Evolutionary conservation across 2,329 filamentous ascomycete species (phyloP).

Genomic region (Madurella fahalii): DNA sequence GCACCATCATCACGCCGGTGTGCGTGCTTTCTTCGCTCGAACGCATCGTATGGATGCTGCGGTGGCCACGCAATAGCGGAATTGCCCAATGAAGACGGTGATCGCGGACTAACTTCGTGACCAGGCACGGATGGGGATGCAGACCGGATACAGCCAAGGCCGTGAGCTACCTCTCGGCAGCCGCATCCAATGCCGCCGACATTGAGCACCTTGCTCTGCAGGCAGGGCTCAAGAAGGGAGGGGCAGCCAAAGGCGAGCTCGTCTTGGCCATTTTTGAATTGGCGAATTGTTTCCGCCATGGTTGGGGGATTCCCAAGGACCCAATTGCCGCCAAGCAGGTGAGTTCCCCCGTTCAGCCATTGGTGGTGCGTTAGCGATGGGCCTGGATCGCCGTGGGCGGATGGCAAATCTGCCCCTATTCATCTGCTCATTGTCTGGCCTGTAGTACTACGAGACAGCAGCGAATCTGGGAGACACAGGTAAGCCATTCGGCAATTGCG

Average conservation of each 20-base stretch:
- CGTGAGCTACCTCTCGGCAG: constrained; percentile 79
- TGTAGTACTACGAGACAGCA: constrained; percentile 92
- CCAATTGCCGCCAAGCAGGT: constrained; percentile 75
- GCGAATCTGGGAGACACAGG: constrained; percentile 90
- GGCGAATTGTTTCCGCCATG: constrained; percentile 87
- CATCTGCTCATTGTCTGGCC: constrained; percentile 3
- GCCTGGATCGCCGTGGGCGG: too few species aligned
- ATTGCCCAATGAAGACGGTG: constrained; percentile 19
- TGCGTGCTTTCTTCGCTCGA: background rate
- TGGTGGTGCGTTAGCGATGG: background rate
- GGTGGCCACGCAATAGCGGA: constrained; percentile 11
- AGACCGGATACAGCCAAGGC: constrained; percentile 86
- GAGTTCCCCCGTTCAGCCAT: constrained; percentile 27
- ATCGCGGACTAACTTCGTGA: constrained; percentile 43
- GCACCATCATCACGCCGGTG: constrained; percentile 8
- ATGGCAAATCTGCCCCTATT: background rate
- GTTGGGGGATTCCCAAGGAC: constrained; percentile 88
- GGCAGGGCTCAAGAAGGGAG: constrained; percentile 87
- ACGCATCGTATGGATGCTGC: constrained; percentile 15
- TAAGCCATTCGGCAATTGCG: constrained; percentile 34
- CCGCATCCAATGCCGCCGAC: constrained; percentile 82
- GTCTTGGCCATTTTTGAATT: constrained; percentile 96
- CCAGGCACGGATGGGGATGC: constrained; percentile 77
- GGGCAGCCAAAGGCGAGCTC: constrained; percentile 91
- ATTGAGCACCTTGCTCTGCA: constrained; percentile 82